These are phyloP conservation scores for Colletotrichum simmondsii DNA, from an alignment of 2,329 filamentous ascomycete species.

Conservation along the genomic window DNA sequence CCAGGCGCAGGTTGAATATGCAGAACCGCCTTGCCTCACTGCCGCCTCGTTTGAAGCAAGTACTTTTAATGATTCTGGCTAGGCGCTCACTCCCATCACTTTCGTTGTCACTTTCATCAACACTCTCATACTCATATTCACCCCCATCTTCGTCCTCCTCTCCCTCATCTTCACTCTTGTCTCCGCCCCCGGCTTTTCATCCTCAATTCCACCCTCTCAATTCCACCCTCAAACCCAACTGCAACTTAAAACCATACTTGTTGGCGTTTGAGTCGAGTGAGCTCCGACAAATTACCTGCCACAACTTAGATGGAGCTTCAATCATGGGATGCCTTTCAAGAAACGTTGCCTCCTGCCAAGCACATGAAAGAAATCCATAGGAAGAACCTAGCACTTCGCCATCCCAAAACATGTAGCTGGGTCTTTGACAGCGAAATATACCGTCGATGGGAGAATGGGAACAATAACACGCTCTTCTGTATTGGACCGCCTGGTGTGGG, in stretches of 20 bases:
- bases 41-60: neutral
- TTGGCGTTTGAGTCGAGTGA: neutral
- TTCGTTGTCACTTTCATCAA: too few species aligned
- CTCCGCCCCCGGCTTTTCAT: too few species aligned
- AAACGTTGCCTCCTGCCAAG: neutral
- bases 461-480: neutral
- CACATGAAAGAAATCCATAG: neutral
- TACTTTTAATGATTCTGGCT: neutral
- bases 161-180: too few species aligned
- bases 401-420: neutral
- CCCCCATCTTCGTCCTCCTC: too few species aligned
- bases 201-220: too few species aligned
- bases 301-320: neutral
- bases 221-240: too few species aligned
- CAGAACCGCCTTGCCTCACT: neutral
- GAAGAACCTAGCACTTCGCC: neutral
- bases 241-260: too few species aligned
- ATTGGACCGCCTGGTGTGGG: neutral
- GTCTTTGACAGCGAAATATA: neutral
- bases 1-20: neutral
- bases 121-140: too few species aligned
- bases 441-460: neutral
- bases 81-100: neutral
- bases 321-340: neutral
- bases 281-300: neutral